Percentiles rank a stretch among this genome's conserved stretches.
These are phyloP conservation scores for Rhododendron ferrugineum DNA, from an alignment of 148 eudicot genomes.

Conservation along the genomic window DNA sequence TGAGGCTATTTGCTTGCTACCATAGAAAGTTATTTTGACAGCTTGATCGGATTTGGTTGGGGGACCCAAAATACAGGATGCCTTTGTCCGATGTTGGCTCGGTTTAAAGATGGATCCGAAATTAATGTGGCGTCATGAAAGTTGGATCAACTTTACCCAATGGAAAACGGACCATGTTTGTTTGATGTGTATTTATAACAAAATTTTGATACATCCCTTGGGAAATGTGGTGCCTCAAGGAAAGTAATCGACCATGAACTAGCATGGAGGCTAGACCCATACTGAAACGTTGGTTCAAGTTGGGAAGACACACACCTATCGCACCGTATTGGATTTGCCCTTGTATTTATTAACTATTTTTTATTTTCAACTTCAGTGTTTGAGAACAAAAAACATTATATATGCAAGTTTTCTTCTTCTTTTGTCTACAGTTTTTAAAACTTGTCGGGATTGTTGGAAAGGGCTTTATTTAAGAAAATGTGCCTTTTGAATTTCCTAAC, in stretches of 20 bases:
- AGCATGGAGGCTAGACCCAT: not conserved
- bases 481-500: not conserved
- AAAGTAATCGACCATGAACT: not conserved
- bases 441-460: not conserved
- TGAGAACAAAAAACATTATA: too few relatives aligned
- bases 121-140: not conserved
- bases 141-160: not conserved
- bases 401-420: not conserved
- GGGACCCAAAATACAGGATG: not conserved
- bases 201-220: not conserved
- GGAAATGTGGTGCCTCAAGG: not conserved
- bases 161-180: not conserved
- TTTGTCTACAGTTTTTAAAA: too few relatives aligned
- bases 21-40: not conserved
- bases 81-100: not conserved
- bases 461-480: not conserved
- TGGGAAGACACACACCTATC: not conserved
- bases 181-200: not conserved
- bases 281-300: not conserved
- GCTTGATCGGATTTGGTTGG: not conserved
- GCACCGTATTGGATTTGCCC: not conserved
- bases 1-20: not conserved
- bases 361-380: not conserved
- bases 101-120: not conserved
- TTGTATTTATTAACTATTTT: too few relatives aligned